phyloP scores from a whole-genome alignment of 2,329 filamentous ascomycete genomes.

The Calcarisporium arbuscula region DNA sequence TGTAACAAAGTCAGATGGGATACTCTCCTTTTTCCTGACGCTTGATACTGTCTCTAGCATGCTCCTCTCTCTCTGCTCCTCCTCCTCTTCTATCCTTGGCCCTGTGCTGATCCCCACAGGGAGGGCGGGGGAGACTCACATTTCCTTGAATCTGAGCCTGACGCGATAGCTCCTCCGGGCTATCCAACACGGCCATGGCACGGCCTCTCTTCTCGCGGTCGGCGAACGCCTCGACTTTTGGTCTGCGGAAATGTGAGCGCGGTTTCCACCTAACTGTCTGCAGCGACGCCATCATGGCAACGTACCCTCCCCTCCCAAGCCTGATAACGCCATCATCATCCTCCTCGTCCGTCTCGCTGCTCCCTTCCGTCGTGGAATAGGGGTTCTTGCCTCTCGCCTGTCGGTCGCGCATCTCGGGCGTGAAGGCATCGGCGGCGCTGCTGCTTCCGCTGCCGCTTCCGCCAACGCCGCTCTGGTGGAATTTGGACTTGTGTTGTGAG shows the following conservation, averaged over 20 bases:
- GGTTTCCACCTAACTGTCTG: background rate
- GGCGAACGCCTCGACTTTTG: constrained; percentile 32
- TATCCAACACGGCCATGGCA: constrained; percentile 49
- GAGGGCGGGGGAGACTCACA: constrained; percentile 35
- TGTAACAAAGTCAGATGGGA: constrained; percentile 17
- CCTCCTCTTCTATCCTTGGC: too few relatives aligned
- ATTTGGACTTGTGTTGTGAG: background rate
- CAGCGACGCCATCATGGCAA: too few relatives aligned
- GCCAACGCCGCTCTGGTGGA: background rate
- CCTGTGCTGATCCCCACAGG: too few relatives aligned
- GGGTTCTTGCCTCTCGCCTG: constrained; percentile 55
- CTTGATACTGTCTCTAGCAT: too few relatives aligned
- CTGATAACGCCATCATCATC: constrained; percentile 14
- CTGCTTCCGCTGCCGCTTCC: constrained; percentile 22
- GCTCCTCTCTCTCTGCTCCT: too few relatives aligned
- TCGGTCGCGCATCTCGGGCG: constrained; percentile 47
- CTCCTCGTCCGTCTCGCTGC: constrained; percentile 21
- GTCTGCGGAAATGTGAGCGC: constrained; percentile 2
- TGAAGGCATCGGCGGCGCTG: constrained; percentile 28
- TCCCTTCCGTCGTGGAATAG: constrained; percentile 24
- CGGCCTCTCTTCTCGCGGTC: constrained; percentile 38
- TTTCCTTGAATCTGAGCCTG: constrained; percentile 48
- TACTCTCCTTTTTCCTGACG: too few relatives aligned
- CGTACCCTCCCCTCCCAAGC: constrained; percentile 12
- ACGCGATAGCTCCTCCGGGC: constrained; percentile 53